Evolutionary conservation across 331 rosid genomes (phyloP).

Genomic region (Acacia pycnantha): DNA sequence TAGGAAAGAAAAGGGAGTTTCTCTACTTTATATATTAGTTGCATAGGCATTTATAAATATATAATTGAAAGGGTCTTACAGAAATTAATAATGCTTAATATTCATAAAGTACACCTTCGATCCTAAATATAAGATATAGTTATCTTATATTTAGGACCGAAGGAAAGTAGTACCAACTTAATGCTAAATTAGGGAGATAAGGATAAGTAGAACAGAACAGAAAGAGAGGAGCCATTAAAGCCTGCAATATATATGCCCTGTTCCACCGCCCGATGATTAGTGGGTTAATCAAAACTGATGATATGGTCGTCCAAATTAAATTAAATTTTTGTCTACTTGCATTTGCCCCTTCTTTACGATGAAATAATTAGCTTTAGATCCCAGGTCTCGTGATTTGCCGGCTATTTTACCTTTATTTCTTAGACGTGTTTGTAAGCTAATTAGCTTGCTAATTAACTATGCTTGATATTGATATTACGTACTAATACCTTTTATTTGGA

Average conservation of each 20-base stretch:
- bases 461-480: not conserved
- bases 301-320: not conserved
- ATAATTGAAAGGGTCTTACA: not conserved
- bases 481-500: not conserved
- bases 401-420: not conserved
- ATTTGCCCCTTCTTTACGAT: not conserved
- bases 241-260: not conserved
- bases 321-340: not conserved
- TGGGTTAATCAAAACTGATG: not conserved
- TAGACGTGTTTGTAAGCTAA: not conserved
- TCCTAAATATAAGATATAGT: too few species aligned
- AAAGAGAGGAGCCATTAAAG: not conserved
- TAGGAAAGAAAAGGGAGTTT: not conserved
- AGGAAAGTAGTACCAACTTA: not conserved
- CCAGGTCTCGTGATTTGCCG: not conserved
- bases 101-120: too few species aligned
- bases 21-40: not conserved
- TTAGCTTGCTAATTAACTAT: not conserved
- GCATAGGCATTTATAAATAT: too few species aligned
- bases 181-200: not conserved
- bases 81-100: not conserved
- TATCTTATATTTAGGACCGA: too few species aligned
- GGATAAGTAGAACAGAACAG: not conserved
- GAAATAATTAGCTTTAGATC: not conserved
- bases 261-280: not conserved